A percentile compares a stretch with the other conserved stretches of the same genome.
These are phyloP conservation scores for Colletotrichum navitas DNA, from an alignment of 2,329 filamentous ascomycete genomes.

Conservation along the genomic window DNA sequence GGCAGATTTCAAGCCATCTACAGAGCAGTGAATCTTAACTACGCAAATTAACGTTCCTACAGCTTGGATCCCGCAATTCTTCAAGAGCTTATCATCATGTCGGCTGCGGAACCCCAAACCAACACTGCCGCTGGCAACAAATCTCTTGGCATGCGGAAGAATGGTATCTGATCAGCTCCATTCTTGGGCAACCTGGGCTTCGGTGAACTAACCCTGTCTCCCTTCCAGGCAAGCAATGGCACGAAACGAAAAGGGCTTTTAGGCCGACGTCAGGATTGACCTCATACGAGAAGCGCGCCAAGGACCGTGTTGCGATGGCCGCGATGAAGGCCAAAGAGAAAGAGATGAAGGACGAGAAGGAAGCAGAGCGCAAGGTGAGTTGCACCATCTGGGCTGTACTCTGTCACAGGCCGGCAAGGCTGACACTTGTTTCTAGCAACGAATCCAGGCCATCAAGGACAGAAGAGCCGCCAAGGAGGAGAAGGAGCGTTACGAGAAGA, in stretches of 20 bases:
- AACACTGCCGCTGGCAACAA: constrained; percentile 54
- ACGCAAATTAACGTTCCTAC: constrained; percentile 40
- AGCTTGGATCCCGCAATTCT: constrained; percentile 19
- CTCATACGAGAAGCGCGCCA: constrained; percentile 81
- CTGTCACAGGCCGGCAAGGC: neutral
- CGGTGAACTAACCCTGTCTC: constrained; percentile 15
- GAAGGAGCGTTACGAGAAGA: constrained; percentile 89
- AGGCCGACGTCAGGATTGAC: constrained; percentile 83
- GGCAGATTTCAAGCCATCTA: constrained; percentile 23
- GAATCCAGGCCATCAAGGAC: constrained; percentile 84
- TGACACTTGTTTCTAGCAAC: constrained; percentile 64
- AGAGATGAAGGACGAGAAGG: constrained; percentile 96
- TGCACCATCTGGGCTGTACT: neutral
- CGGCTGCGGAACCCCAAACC: constrained; percentile 49
- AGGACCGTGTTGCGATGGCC: constrained; percentile 75
- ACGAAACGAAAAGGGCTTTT: constrained; percentile 84
- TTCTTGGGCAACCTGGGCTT: constrained; percentile 7
- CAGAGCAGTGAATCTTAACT: constrained; percentile 26
- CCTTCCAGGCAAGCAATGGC: constrained; percentile 91
- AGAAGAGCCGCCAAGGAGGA: constrained; percentile 91
- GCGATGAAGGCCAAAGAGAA: constrained; percentile 94
- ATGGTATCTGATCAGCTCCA: constrained; percentile 68
- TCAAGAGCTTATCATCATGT: constrained; percentile 55
- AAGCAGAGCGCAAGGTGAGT: constrained; percentile 84
- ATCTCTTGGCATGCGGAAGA: constrained; percentile 80